These are phyloP conservation scores for Glycine soja DNA, from an alignment of 306 rosid species.

Conservation along the genomic window DNA sequence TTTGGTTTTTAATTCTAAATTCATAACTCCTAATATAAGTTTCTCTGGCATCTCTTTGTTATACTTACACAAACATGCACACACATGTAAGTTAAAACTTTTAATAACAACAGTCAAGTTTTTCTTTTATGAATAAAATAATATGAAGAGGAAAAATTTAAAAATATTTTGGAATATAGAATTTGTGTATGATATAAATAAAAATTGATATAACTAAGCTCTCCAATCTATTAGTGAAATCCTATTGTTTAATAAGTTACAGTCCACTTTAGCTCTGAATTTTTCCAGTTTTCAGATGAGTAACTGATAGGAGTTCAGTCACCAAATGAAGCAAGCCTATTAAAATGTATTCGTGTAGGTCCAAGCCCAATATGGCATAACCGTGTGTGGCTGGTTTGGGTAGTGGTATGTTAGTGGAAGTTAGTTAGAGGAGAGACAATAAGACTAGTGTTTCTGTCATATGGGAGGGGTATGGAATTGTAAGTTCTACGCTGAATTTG, in stretches of 20 bases:
- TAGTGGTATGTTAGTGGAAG: no score
- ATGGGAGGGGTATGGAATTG: no score
- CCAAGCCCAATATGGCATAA: no score
- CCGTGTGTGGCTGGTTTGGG: no score
- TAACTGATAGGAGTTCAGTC: neutral
- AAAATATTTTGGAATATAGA: neutral
- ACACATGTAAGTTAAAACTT: neutral
- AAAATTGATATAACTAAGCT: conserved; percentile 7
- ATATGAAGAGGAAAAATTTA: neutral
- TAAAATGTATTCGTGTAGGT: no score
- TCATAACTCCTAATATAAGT: neutral
- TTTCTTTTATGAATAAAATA: conserved; percentile 11
- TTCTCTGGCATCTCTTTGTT: conserved; percentile 5
- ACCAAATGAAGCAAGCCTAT: no score
- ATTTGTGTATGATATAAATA: neutral
- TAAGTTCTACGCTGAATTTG: no score
- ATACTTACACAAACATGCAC: neutral
- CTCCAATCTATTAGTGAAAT: conserved; percentile 1
- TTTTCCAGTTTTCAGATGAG: neutral
- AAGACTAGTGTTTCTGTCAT: no score
- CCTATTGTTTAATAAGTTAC: neutral
- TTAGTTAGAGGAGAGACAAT: no score
- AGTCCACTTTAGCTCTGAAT: conserved; percentile 3
- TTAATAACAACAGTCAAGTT: neutral
- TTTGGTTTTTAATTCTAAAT: neutral